Base-by-base conservation (phyloP, 2,329 filamentous ascomycete species). In the Endoconidiophora polonica region DNA sequence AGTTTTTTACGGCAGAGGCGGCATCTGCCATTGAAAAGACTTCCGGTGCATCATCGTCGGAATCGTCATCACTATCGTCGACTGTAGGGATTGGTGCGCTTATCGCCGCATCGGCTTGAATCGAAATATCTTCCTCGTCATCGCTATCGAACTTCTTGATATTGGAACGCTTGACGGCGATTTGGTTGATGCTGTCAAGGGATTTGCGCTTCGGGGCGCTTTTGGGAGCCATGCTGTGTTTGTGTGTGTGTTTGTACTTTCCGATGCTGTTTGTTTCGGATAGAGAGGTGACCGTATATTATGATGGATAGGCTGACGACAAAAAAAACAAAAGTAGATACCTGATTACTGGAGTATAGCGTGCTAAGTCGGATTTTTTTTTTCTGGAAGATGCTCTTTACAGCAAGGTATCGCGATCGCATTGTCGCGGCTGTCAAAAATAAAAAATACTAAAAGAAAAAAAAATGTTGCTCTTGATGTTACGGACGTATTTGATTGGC, bases 1-100 rank as follows among this genome's bases (percentile, higher is more conserved):
- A 66, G 56, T 70, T 66, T 53, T 68, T 66, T 20, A 66, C 63
- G 52, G 70, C 63, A 12, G 63, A 66, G 1, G 71, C 72, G 2
- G 68, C 71, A 44, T 66, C 65, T 10, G 63, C 60, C 1, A 72
- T 73, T 0, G 74, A 77, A n/a, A 78, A 68, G 2, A 71, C 74
- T 60, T 78, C 75, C 6, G 74, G 74, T 0, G 73, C 73, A 44
- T 71, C 73, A 48, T 77, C 73, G 41, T 74, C 71, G 40, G 68
- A 69, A 9, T 66, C 65, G 3, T 68, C 66, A 1, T 64, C 65
- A 4, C 24, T 12, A 20, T 44, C 42, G 9, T 44, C 5, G 7
- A 14, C 24, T 10, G 23, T 6, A 14, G 20, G 43, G 14, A 6
- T 12, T 10, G 20, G 5, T 5, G n/a, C 14, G 33, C 10, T 42